Base-by-base conservation (phyloP, 2,329 filamentous ascomycete genomes). In the Pyrenochaeta sp. region DNA sequence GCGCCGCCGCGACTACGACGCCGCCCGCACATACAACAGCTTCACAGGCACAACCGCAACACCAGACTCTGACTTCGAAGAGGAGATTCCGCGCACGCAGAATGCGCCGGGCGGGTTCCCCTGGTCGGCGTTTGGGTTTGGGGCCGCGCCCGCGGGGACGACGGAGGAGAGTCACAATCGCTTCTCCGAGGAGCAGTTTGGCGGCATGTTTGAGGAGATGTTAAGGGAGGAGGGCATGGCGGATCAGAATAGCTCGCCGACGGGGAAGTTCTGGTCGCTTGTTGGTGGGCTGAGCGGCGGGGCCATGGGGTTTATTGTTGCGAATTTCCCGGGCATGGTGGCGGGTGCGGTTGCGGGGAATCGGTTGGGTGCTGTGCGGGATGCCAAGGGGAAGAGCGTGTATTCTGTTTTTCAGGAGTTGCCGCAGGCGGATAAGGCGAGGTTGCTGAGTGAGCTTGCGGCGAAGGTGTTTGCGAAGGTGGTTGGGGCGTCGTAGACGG, bases 301-400 rank as follows among this genome's bases (percentile, higher is more conserved):
- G 9, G 89, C 90, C 3, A 81, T 99, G 69, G 94, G 94, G 0
- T 97, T 97, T 71, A 99, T 99, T 58, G 82, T 97, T 18, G 94
- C 87, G 19, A 97, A 97, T 68, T 84, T 96, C 35, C 89, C 93
- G 0, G 94, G 94, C 0, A 81, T 93, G 63, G 72, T 97, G 24
- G 93, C 93, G 0, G 94, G 94, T 3, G 90, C 90, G 2, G 92
- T 96, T 2, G 93, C 92, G 0, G 94, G 94, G 8, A 97, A 96
- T 73, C 77, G 92, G 37, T 74, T 97, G n/a, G 94, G 94, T 1
- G 89, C 90, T 6, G 83, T 99, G 14, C 80, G 94, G 43, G 94
- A 99, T 74, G 85, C 88, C 21, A 91, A 86, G 73, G 92, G 92
- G 15, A 97, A 96, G 85, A 96, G 90, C 66, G 94, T 99, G 5